Evolutionary conservation across 768 basidiomycete genomes (phyloP).

Genomic region (Naganishia randhawae): DNA sequence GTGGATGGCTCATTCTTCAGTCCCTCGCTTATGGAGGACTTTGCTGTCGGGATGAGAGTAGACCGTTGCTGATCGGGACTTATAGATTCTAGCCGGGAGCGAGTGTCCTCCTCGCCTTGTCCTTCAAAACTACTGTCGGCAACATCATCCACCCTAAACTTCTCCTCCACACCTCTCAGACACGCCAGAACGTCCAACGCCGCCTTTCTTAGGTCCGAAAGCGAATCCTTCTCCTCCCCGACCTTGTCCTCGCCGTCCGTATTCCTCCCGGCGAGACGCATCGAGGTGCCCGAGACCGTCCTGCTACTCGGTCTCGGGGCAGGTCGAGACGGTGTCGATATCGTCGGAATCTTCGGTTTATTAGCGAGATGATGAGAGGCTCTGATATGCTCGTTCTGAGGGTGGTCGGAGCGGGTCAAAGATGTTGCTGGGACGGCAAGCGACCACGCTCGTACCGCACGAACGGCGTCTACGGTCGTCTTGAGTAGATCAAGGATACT

Average conservation of each 20-base stretch:
- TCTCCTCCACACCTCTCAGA: constrained; percentile 76
- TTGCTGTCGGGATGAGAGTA: neutral
- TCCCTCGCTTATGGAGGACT: neutral
- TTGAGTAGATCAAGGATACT: constrained; percentile 72
- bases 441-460: constrained; percentile 73
- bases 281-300: constrained; percentile 23
- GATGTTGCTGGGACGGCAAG: constrained; percentile 37
- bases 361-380: neutral
- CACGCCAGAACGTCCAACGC: constrained; percentile 79
- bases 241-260: neutral
- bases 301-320: constrained; percentile 28
- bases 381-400: neutral
- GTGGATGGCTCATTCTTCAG: neutral
- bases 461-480: constrained; percentile 72
- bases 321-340: constrained; percentile 47
- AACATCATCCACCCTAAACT: constrained; percentile 57
- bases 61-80: neutral
- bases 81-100: neutral
- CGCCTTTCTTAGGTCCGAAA: constrained; percentile 66
- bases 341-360: constrained; percentile 23
- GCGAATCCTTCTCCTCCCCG: constrained; percentile 50
- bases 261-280: neutral
- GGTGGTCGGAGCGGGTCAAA: constrained; percentile 24
- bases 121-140: neutral
- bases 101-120: neutral